Percentiles rank a stretch among this genome's conserved stretches.
Evolutionary conservation across 768 basidiomycete species (phyloP).

Genomic region (Hygrocybe coccinea): DNA sequence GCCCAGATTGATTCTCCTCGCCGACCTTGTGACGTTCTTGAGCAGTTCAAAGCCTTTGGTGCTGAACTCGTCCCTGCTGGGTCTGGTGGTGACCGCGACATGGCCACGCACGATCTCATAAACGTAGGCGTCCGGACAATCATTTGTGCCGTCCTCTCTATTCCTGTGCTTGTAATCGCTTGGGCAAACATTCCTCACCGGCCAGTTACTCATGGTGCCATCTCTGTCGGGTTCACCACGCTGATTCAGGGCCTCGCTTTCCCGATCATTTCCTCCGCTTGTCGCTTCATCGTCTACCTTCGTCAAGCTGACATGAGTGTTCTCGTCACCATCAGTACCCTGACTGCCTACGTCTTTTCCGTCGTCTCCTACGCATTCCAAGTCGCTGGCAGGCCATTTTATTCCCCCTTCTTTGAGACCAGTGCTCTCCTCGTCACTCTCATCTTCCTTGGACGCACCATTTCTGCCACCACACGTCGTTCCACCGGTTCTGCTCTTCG

Average conservation of each 20-base stretch:
- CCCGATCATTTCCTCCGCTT: slow-evolving; percentile 34
- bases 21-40: slow-evolving; percentile 31
- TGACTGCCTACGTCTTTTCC: slow-evolving; percentile 39
- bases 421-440: slow-evolving; percentile 39
- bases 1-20: slow-evolving; percentile 6
- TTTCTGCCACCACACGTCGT: slow-evolving; percentile 35
- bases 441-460: slow-evolving; percentile 37
- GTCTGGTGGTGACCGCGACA: slow-evolving; percentile 18
- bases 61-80: slow-evolving; percentile 19
- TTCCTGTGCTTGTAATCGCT: slow-evolving; percentile 40
- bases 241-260: slow-evolving; percentile 35
- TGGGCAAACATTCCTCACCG: slow-evolving; percentile 37
- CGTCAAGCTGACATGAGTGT: slow-evolving; percentile 36
- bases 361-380: slow-evolving; percentile 34
- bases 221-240: slow-evolving; percentile 36
- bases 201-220: slow-evolving; percentile 31
- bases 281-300: slow-evolving; percentile 33
- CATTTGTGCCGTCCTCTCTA: slow-evolving; percentile 28
- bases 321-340: slow-evolving; percentile 36
- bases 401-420: slow-evolving; percentile 40
- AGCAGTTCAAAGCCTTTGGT: slow-evolving; percentile 18
- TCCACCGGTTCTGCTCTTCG: slow-evolving; percentile 30
- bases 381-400: slow-evolving; percentile 27
- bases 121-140: slow-evolving; percentile 27
- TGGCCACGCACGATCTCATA: slow-evolving; percentile 30